These are phyloP conservation scores for Nasturtium officinale DNA, from an alignment of 345 rosid genomes.

Conservation along the genomic window DNA sequence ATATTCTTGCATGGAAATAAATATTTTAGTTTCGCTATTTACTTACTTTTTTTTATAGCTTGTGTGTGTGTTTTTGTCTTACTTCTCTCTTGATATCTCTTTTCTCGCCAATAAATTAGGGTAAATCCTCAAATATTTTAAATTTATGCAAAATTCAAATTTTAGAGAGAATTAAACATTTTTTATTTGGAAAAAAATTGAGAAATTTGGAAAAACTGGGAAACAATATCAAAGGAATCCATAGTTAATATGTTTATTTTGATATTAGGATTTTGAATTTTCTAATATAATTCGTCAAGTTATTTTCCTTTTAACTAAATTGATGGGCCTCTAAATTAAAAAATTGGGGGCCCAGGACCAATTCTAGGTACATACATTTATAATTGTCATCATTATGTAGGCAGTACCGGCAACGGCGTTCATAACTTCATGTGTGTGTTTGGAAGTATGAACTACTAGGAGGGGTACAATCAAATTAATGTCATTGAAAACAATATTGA, in stretches of 20 bases:
- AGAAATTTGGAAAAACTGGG: too few species aligned
- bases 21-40: background rate
- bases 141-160: background rate
- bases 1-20: slow-evolving; percentile 23
- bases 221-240: background rate
- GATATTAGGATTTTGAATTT: background rate
- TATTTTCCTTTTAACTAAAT: background rate
- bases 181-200: background rate
- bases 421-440: background rate
- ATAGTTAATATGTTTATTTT: background rate
- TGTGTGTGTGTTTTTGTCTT: too few species aligned
- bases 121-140: background rate
- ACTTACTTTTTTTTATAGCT: too few species aligned
- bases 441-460: too few species aligned
- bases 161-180: too few species aligned
- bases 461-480: too few species aligned
- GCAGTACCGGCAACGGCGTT: background rate
- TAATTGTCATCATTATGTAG: background rate
- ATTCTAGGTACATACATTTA: background rate
- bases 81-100: background rate
- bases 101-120: background rate
- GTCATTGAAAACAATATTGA: too few species aligned
- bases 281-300: too few species aligned
- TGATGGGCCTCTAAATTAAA: background rate
- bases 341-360: background rate